phyloP scores from a whole-genome alignment of 1,139 yeast species.

The Candida labiduridarum region DNA sequence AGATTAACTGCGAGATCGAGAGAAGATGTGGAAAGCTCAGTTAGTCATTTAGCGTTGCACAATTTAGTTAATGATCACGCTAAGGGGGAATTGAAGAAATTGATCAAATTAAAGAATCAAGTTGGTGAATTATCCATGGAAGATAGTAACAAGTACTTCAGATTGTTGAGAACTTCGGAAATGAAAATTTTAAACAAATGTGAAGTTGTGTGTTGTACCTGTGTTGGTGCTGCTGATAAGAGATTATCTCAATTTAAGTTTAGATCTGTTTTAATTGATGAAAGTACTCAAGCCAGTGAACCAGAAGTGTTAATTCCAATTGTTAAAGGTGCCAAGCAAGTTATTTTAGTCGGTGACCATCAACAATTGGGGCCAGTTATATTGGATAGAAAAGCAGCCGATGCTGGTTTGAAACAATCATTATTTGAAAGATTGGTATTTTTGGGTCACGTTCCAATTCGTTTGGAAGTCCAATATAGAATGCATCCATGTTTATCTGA shows the following conservation, averaged over 20 bases:
- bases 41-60: slow-evolving; percentile 56
- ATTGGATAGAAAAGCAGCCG: slow-evolving; percentile 74
- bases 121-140: slow-evolving; percentile 67
- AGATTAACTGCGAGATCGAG: slow-evolving; percentile 76
- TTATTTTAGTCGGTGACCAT: slow-evolving; percentile 90
- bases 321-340: slow-evolving; percentile 87
- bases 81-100: slow-evolving; percentile 58
- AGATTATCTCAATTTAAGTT: slow-evolving; percentile 59
- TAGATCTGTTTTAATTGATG: slow-evolving; percentile 84
- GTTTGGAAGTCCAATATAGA: slow-evolving; percentile 91
- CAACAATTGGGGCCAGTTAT: slow-evolving; percentile 94
- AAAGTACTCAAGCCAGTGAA: slow-evolving; percentile 91
- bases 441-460: slow-evolving; percentile 83
- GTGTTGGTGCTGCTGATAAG: slow-evolving; percentile 87
- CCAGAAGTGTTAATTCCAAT: slow-evolving; percentile 90
- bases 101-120: slow-evolving; percentile 60
- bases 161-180: slow-evolving; percentile 52
- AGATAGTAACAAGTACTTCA: slow-evolving; percentile 51
- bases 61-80: slow-evolving; percentile 48
- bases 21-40: slow-evolving; percentile 76
- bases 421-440: slow-evolving; percentile 82
- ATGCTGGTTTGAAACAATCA: slow-evolving; percentile 85
- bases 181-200: slow-evolving; percentile 53
- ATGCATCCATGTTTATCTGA: slow-evolving; percentile 91
- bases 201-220: slow-evolving; percentile 86